These are phyloP conservation scores for Penicillium sp. DNA, from an alignment of 2,329 filamentous ascomycete species.

Conservation along the genomic window DNA sequence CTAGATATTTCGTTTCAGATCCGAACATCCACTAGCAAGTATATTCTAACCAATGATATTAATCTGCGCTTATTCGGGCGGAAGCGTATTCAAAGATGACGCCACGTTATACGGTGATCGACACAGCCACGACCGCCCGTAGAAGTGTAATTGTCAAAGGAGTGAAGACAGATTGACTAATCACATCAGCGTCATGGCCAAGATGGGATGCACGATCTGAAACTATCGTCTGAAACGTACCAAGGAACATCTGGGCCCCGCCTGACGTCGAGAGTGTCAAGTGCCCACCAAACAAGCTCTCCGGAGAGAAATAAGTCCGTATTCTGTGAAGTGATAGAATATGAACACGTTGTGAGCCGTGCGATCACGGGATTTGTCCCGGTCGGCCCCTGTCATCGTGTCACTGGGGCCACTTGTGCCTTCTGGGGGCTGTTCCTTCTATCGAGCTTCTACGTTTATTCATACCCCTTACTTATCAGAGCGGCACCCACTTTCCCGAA, in stretches of 20 bases:
- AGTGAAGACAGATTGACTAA: background rate
- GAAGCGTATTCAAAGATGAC: background rate
- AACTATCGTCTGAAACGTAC: background rate
- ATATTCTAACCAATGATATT: background rate
- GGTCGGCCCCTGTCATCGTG: background rate
- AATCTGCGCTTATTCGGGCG: background rate
- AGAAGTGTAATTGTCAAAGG: background rate
- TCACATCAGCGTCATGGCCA: background rate
- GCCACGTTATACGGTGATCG: background rate
- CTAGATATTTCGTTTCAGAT: background rate
- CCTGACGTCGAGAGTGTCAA: background rate
- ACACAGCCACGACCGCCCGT: background rate
- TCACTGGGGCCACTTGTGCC: background rate
- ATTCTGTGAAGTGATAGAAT: background rate
- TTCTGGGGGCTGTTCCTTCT: background rate
- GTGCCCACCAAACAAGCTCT: background rate
- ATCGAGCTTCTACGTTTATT: background rate
- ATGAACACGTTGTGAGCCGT: background rate
- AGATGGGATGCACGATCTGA: background rate
- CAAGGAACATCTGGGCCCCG: background rate
- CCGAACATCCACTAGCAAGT: background rate
- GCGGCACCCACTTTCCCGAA: background rate
- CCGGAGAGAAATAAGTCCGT: background rate
- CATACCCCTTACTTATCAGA: background rate
- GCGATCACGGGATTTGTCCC: background rate